Base-by-base conservation (phyloP, 306 rosid species). In the Alnus glutinosa region DNA sequence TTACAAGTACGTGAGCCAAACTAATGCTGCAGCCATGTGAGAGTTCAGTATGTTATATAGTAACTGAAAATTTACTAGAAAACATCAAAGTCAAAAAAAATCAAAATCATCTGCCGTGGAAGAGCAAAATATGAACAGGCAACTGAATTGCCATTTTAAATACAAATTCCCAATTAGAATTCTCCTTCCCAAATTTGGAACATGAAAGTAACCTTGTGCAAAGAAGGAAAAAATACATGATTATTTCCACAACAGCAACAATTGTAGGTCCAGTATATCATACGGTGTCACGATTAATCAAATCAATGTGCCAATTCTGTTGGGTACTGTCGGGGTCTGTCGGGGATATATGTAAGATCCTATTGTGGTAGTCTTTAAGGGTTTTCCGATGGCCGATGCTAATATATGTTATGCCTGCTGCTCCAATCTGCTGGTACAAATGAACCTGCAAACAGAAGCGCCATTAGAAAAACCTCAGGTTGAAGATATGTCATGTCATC, bases 351-450 rank as follows among this genome's bases (percentile, higher is more conserved):
- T 79, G 78, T 62, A 95, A 78, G 76, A 83, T 78, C 74, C 49
- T 88, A 70, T 82, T 77, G 83, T 95, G 99, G 87, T 84, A 79
- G 51, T 82, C 84, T 51, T 61, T 36, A 18, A 95, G 81, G 77
- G 98, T 91, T 61, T 88, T 75, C 37, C 99, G 84, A 74, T 95
- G 99, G 82, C 97, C 98, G 68, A 95, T 18, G 80, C 99, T 93
- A 63, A 95, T 75, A 59, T 88, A 95, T 70, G 99, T 93, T 80
- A 95, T 91, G 49, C 95, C 95, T 34, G 92, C 97, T 70, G 79
- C 87, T 78, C 59, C 91, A 61, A 91, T 87, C 86, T 78, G 86
- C 84, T 71, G 80, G 86, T 93, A 95, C 77, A 95, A 77, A 91
- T 87, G 88, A 77, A 86, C 87, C 99, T 93, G 91, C 80, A 84